Percentiles rank a stretch among this genome's conserved stretches.
phyloP scores from a whole-genome alignment of 2,329 filamentous ascomycete genomes.

The Aphanoascus verrucosus region DNA sequence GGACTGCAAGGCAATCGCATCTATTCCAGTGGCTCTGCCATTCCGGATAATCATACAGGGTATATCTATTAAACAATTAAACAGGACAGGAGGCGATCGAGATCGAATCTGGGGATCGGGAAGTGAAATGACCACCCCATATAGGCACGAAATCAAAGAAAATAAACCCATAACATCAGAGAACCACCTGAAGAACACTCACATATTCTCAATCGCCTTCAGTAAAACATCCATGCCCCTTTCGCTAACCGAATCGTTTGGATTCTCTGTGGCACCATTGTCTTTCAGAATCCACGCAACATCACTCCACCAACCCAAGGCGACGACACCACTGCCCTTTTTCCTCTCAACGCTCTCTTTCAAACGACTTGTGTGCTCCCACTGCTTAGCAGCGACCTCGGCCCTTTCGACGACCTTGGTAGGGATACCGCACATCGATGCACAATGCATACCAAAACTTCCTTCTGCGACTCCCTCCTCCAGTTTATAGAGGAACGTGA shows the following conservation, averaged over 20 bases:
- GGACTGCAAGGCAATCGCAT: not conserved
- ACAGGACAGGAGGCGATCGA: not conserved
- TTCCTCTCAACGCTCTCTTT: slow-evolving; percentile 79
- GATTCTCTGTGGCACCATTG: slow-evolving; percentile 22
- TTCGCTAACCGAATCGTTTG: slow-evolving; percentile 34
- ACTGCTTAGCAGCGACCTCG: slow-evolving; percentile 77
- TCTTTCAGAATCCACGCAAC: slow-evolving; percentile 64
- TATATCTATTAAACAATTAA: not conserved
- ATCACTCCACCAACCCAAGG: slow-evolving; percentile 78
- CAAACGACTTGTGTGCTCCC: slow-evolving; percentile 87
- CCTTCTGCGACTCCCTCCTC: slow-evolving; percentile 91
- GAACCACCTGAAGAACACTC: slow-evolving; percentile 14
- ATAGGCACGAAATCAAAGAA: not conserved
- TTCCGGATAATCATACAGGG: not conserved
- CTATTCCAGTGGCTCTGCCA: not conserved
- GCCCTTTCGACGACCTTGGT: slow-evolving; percentile 71
- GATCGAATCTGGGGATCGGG: not conserved
- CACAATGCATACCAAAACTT: slow-evolving; percentile 98
- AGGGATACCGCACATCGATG: slow-evolving; percentile 93
- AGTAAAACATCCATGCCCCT: slow-evolving; percentile 47
- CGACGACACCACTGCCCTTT: slow-evolving; percentile 68
- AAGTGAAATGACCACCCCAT: not conserved
- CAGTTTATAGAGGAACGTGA: slow-evolving; percentile 94
- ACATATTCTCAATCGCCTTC: slow-evolving; percentile 47
- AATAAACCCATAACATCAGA: not conserved